A percentile compares a stretch with the other conserved stretches of the same genome.
Conservation (phyloP, 2,329 filamentous ascomycete species). For the Calonectria ilicicola region DNA sequence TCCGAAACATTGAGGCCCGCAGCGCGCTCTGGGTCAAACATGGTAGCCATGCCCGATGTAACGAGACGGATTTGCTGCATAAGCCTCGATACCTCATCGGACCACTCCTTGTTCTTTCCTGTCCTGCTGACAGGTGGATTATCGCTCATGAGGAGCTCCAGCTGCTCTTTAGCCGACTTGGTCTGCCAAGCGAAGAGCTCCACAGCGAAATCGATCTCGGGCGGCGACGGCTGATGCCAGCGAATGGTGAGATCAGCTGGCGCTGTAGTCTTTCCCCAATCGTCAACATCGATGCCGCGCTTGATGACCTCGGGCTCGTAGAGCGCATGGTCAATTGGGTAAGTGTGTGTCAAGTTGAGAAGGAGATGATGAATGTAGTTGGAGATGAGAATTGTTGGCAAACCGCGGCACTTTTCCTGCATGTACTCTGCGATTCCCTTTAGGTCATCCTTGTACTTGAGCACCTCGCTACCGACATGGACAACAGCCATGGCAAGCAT, state of each 20-base stretch:
- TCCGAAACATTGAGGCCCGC: slow-evolving; percentile 63
- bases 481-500: slow-evolving; percentile 99
- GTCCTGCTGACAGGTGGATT: slow-evolving; percentile 87
- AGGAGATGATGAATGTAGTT: slow-evolving; percentile 98
- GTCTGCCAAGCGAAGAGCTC: slow-evolving; percentile 90
- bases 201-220: slow-evolving; percentile 89
- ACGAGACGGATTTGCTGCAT: slow-evolving; percentile 90
- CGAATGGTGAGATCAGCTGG: slow-evolving; percentile 83
- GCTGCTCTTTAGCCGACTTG: slow-evolving; percentile 77
- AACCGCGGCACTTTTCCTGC: slow-evolving; percentile 94
- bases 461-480: slow-evolving; percentile 89
- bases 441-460: slow-evolving; percentile 89
- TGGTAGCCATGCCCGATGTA: slow-evolving; percentile 86
- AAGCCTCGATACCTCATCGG: slow-evolving; percentile 92
- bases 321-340: slow-evolving; percentile 88
- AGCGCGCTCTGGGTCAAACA: slow-evolving; percentile 85
- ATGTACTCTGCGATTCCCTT: slow-evolving; percentile 94
- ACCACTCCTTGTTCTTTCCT: slow-evolving; percentile 98
- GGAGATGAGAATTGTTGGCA: slow-evolving; percentile 95
- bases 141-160: slow-evolving; percentile 84
- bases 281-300: slow-evolving; percentile 77
- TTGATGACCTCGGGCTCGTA: slow-evolving; percentile 84
- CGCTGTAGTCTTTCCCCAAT: slow-evolving; percentile 86
- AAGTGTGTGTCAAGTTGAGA: slow-evolving; percentile 93
- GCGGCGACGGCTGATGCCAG: slow-evolving; percentile 87